These are phyloP conservation scores for Anastatica hierochuntica DNA, from an alignment of 345 rosid species.

Conservation along the genomic window DNA sequence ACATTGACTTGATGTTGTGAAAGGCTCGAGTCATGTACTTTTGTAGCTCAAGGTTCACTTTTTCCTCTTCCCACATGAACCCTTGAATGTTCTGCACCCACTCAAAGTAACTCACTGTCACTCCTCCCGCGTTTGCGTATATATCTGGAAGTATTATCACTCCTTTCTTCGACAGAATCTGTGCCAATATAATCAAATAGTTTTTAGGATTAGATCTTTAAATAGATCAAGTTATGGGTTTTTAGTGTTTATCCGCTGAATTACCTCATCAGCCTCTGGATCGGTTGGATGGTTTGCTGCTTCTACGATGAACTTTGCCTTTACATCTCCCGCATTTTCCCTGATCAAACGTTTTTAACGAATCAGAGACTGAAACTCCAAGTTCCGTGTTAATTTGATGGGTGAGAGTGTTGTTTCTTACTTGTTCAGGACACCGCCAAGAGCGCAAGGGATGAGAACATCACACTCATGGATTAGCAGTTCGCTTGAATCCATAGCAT, in stretches of 20 bases:
- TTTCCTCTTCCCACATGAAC: too few relatives aligned
- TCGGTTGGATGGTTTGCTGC: slow-evolving; percentile 98
- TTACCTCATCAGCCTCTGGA: slow-evolving; percentile 81
- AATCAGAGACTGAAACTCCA: background rate
- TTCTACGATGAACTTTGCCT: slow-evolving; percentile 83
- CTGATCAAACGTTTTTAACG: slow-evolving; percentile 25
- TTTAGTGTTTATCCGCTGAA: too few relatives aligned
- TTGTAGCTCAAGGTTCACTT: slow-evolving; percentile 58
- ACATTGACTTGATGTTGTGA: slow-evolving; percentile 78
- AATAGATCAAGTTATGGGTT: too few relatives aligned
- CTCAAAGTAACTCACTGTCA: slow-evolving; percentile 94
- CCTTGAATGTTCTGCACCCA: slow-evolving; percentile 99
- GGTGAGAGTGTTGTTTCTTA: slow-evolving; percentile 15
- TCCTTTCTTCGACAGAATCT: slow-evolving; percentile 86
- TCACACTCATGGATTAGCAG: slow-evolving; percentile 87
- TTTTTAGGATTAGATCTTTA: too few relatives aligned
- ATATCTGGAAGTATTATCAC: slow-evolving; percentile 92
- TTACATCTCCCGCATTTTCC: slow-evolving; percentile 84
- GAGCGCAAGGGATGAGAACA: slow-evolving; percentile 91
- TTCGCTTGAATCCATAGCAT: slow-evolving; percentile 52
- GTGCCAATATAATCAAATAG: slow-evolving; percentile 19
- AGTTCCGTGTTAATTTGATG: background rate
- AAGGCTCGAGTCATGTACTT: slow-evolving; percentile 81
- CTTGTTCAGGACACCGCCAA: slow-evolving; percentile 96
- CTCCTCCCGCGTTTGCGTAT: slow-evolving; percentile 95